Evolutionary conservation across 2,329 filamentous ascomycete genomes (phyloP), one percentile per base, ranked within the genome.

Genomic region (Trichoderma asperellum): DNA sequence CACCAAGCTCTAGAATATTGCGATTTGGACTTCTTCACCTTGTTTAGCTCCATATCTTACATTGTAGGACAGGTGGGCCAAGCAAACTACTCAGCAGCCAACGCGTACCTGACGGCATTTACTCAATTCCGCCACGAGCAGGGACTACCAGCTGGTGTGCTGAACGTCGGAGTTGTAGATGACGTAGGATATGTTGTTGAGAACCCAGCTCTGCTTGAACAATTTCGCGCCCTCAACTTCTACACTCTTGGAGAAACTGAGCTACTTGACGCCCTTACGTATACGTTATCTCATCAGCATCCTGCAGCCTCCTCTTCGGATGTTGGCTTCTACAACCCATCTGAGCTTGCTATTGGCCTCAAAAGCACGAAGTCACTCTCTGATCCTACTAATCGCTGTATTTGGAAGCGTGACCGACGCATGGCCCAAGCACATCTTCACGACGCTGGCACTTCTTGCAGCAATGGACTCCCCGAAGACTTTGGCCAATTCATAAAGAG

Each of bases 81-180:
- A 62, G 73, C 75, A 60, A 81, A 79, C 68, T 82, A 82, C 62
- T 71, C 74, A 2, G 76, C 79, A 1, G 80, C 75, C 35, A 84
- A 83, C 72, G 76, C 78, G 7, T 85, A 79, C 73, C 72, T 82
- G 37, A 79, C 83, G 35, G 74, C 78, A 5, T 78, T 84, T 34
- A 78, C 76, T 7, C 76, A 78, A 21, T 80, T 79, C 60, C 78
- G 83, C 16, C 71, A 75, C 5, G 67, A 68, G 0, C 73, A 73
- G 2, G 80, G 80, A 4, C 73, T 83, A 5, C 75, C 81, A 0
- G 80, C 78, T 1, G 75, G 78, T 0, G 72, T 75, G 7, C 75
- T 85, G 5, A 77, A 84, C 68, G 75, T 85, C 16, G 71, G 74
- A 4, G 74, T 61, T 12, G 74, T 84, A 14, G 75, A 77, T 2